Conservation (phyloP, 768 basidiomycete species). For the Kondoa subrosea region DNA sequence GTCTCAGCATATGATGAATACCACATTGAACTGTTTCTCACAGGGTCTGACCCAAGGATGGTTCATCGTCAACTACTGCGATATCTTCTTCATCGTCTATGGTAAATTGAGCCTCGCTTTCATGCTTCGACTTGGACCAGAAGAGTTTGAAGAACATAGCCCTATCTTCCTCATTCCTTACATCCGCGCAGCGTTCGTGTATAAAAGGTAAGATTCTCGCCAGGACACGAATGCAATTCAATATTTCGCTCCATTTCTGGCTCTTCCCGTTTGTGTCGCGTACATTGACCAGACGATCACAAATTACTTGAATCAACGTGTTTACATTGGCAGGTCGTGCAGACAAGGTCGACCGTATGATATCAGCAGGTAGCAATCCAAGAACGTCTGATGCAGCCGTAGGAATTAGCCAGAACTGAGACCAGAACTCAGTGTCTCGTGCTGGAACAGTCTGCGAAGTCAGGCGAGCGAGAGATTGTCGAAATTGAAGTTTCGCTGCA, state of each 20-base stretch:
- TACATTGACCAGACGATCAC: slow-evolving; percentile 54
- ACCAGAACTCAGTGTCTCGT: background rate
- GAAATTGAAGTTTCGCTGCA: slow-evolving; percentile 22
- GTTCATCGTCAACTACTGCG: background rate
- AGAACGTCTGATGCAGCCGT: slow-evolving; percentile 11
- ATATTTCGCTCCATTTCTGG: slow-evolving; percentile 58
- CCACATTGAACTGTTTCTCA: slow-evolving; percentile 31
- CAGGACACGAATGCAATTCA: slow-evolving; percentile 82
- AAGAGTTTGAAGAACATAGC: slow-evolving; percentile 63
- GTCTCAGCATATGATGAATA: background rate
- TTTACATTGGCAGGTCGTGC: slow-evolving; percentile 74
- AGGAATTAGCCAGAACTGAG: slow-evolving; percentile 9
- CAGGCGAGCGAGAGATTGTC: slow-evolving; percentile 3
- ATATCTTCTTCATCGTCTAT: slow-evolving; percentile 66
- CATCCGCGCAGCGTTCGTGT: slow-evolving; percentile 40
- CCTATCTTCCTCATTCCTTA: slow-evolving; percentile 34
- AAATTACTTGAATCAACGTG: slow-evolving; percentile 57
- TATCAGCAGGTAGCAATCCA: slow-evolving; percentile 12
- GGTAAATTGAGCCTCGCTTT: slow-evolving; percentile 47
- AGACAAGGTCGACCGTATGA: slow-evolving; percentile 54
- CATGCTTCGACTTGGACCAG: slow-evolving; percentile 47
- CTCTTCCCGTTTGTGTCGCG: slow-evolving; percentile 40
- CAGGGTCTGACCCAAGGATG: slow-evolving; percentile 24
- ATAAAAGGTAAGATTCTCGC: slow-evolving; percentile 78
- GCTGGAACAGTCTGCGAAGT: background rate